Conservation (phyloP, 208 protist species). For the Acanthamoeba polyphaga region DNA sequence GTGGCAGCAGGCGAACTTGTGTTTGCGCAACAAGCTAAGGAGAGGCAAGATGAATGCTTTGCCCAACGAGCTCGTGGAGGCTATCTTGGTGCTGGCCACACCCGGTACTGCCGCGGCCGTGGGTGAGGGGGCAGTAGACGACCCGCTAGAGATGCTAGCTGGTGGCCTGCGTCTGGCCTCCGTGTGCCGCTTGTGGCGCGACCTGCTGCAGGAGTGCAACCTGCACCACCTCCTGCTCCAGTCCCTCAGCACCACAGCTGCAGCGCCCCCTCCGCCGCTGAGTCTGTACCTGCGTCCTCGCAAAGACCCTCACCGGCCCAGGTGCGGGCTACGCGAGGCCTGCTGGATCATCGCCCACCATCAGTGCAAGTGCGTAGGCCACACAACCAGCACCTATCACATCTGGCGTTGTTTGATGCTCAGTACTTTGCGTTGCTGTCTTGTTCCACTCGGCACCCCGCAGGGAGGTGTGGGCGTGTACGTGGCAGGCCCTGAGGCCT, state of each 20-base stretch:
- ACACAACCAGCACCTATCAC: background rate
- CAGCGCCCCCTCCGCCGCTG: too few relatives aligned
- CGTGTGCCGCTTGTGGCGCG: background rate
- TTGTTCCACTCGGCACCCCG: background rate
- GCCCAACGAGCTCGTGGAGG: background rate
- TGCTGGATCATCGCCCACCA: background rate
- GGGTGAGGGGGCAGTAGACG: background rate
- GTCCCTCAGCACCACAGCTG: too few relatives aligned
- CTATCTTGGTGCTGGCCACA: background rate
- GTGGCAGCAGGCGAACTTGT: too few relatives aligned
- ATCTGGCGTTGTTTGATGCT: background rate
- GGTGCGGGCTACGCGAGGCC: background rate
- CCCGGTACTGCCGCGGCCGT: too few relatives aligned
- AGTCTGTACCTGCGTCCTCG: too few relatives aligned
- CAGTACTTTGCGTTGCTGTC: background rate
- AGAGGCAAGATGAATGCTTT: background rate
- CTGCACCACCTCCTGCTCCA: background rate
- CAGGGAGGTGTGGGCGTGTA: background rate
- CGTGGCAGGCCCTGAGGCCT: background rate
- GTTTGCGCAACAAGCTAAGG: too few relatives aligned
- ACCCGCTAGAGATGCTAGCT: background rate
- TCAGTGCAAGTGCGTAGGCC: background rate
- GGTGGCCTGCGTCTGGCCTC: background rate
- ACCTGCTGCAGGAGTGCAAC: background rate
- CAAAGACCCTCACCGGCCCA: too few relatives aligned